These are phyloP conservation scores for Aspergillus carbonarius DNA, from an alignment of 2,329 filamentous ascomycete species.

Conservation along the genomic window DNA sequence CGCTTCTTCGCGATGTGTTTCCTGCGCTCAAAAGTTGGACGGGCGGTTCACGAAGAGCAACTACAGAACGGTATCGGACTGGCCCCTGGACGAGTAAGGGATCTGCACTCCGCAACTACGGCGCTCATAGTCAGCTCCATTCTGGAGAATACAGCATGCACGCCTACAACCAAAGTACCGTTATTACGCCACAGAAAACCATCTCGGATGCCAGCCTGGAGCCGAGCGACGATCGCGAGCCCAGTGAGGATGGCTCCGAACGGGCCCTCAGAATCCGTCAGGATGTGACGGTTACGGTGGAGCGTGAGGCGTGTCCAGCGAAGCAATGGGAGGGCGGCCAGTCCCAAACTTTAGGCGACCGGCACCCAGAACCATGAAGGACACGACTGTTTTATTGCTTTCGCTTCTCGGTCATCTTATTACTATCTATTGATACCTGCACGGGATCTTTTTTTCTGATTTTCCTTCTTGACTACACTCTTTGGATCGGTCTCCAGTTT, in stretches of 20 bases:
- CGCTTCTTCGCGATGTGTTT: slow-evolving; percentile 51
- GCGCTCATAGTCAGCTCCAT: slow-evolving; percentile 27
- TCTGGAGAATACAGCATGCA: slow-evolving; percentile 33
- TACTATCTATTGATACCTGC: not conserved
- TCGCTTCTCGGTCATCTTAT: not conserved
- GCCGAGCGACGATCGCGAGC: slow-evolving; percentile 28
- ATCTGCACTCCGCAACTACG: slow-evolving; percentile 28
- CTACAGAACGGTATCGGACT: slow-evolving; percentile 33
- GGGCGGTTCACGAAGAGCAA: slow-evolving; percentile 35
- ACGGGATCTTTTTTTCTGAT: not conserved
- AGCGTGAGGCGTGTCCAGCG: slow-evolving; percentile 19
- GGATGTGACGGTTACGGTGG: slow-evolving; percentile 37
- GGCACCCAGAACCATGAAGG: slow-evolving; percentile 10
- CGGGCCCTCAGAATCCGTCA: slow-evolving; percentile 40
- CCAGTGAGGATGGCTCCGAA: slow-evolving; percentile 39
- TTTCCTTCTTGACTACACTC: not conserved
- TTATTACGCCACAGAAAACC: slow-evolving; percentile 28
- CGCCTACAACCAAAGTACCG: slow-evolving; percentile 29
- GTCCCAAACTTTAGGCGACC: not conserved
- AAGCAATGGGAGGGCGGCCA: slow-evolving; percentile 9
- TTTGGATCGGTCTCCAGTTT: not conserved
- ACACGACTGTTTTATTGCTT: slow-evolving; percentile 1
- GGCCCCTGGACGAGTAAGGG: slow-evolving; percentile 33
- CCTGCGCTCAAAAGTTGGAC: slow-evolving; percentile 42
- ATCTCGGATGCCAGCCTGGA: slow-evolving; percentile 29